phyloP scores from a whole-genome alignment of 208 protist species.

The Leptomonas seymouri region DNA sequence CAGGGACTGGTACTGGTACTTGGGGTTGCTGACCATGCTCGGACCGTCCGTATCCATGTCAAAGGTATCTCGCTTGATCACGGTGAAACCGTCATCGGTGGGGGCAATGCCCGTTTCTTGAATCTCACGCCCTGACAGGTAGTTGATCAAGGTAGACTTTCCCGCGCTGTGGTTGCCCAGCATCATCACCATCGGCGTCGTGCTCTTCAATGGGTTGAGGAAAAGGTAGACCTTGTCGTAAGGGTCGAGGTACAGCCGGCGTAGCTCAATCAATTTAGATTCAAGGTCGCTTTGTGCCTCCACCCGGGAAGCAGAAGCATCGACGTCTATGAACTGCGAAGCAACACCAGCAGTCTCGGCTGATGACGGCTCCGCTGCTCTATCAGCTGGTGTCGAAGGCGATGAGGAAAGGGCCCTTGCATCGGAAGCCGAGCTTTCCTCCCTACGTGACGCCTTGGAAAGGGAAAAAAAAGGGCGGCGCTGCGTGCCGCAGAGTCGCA shows the following conservation, averaged over 20 bases:
- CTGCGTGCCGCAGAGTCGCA: not conserved
- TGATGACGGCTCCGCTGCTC: not conserved
- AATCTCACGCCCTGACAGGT: slow-evolving; percentile 68
- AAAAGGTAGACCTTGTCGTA: slow-evolving; percentile 35
- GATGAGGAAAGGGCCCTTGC: not conserved
- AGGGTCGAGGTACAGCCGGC: slow-evolving; percentile 34
- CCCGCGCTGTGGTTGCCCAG: slow-evolving; percentile 92
- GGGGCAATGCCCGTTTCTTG: slow-evolving; percentile 90
- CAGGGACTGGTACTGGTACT: slow-evolving; percentile 76
- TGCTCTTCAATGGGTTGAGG: slow-evolving; percentile 49
- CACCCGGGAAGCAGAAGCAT: not conserved
- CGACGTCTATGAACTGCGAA: not conserved
- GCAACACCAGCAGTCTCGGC: too few species aligned
- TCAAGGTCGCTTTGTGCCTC: slow-evolving; percentile 39
- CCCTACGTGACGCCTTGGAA: not conserved
- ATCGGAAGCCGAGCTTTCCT: not conserved
- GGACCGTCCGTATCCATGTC: slow-evolving; percentile 83
- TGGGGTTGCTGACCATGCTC: slow-evolving; percentile 68
- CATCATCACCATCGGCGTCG: slow-evolving; percentile 86
- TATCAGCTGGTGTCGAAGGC: not conserved
- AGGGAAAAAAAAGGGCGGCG: slow-evolving; percentile 6
- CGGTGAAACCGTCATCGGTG: slow-evolving; percentile 91
- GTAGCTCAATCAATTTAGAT: slow-evolving; percentile 31
- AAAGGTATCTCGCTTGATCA: slow-evolving; percentile 65
- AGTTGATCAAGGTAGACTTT: slow-evolving; percentile 93